Base-by-base conservation (phyloP, 192 early-diverging fungal genomes). In the Paraglomus occultum region DNA sequence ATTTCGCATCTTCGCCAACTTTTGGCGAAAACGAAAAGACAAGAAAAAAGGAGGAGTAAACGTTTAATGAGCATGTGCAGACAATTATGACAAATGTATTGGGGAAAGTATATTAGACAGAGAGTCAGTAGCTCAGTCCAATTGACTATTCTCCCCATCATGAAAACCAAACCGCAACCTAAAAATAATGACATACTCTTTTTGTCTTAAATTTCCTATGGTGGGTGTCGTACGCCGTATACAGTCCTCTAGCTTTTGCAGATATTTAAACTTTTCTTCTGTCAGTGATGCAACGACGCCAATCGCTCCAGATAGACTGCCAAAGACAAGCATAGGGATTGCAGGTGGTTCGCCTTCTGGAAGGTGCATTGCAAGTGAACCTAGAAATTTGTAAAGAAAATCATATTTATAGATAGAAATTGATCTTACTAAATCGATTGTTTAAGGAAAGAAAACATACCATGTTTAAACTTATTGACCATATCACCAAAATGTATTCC, bases 401-500 rank as follows among this genome's bases (percentile, higher is more conserved):
- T n/a, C 23, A 73, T 5, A 3, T 38, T 49, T 44, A 9, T 31
- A 50, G 47, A 52, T 43, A 40, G 23, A 20, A 72, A 17, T n/a
- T 46, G 11, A 58, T 39, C 42, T 5, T 39, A 52, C 45, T 54
- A 9, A n/a, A 52, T 31, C 0, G 51, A 17, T 12, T 31, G n/a
- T 50, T 10, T 51, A n/a, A 14, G 4, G 2, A 31, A 64, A 15
- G 12, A 49, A 5, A n/a, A 22, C 20, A 69, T 78, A 90, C 95
- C 96, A 39, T 82, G 70, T 43, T 86, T 75, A 47, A 98, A 84
- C 8, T 84, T 79, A 73, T 95, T 97, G 70, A 98, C 80, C 39
- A 80, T 74, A 61, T 95, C 90, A 22, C 94, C 94, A 45, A 96
- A 23, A 67, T 94, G 92, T 75, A 77, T 94, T 53, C 82, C 79